Base-by-base conservation (phyloP, 1,139 yeast genomes). In the Scheffersomyces titani region DNA sequence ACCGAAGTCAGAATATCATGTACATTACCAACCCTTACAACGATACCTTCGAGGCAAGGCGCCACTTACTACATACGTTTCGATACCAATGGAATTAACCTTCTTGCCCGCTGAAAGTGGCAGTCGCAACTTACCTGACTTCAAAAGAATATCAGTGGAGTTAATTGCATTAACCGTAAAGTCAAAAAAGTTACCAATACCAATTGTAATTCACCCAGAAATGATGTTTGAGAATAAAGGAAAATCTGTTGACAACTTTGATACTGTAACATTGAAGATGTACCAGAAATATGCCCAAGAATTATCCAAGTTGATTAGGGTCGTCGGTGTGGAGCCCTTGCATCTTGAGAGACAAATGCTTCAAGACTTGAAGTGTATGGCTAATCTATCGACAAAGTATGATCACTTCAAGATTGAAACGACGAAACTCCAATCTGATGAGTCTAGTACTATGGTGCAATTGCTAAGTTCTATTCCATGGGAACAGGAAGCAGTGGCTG, bases 121-220 rank as follows among this genome's bases (percentile, higher is more conserved):
- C 49, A 58, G 62, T 47, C 52, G 59, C 6, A 51, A 64, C 0
- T 65, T 72, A 11, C 79, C 79, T 4, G 77, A 74, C 36, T 66
- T 75, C 56, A 68, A 64, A 53, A 66, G 68, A 11, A 58, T 76
- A 2, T 60, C 73, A 1, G 80, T 72, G 3, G 78, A 77, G 47
- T 58, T 78, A 18, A 66, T 71, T 6, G 67, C 71, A 2, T 61
- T 74, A 49, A 75, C 79, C 0, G 62, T 75, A 19, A 72, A 73
- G 59, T 71, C 81, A 4, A 73, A 65, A 54, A 59, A 64, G 24
- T 58, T 72, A 21, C 78, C 80, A 0, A 75, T 77, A 24, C 82
- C 82, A 1, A 64, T 76, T 6, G 77, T 73, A 1, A 64, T 77
- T 50, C 72, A 74, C 51, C 72, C 73, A 16, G 80, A 75, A 51